Evolutionary conservation across 2,329 filamentous ascomycete species (phyloP).

Genomic region (Simplicillium sp.): DNA sequence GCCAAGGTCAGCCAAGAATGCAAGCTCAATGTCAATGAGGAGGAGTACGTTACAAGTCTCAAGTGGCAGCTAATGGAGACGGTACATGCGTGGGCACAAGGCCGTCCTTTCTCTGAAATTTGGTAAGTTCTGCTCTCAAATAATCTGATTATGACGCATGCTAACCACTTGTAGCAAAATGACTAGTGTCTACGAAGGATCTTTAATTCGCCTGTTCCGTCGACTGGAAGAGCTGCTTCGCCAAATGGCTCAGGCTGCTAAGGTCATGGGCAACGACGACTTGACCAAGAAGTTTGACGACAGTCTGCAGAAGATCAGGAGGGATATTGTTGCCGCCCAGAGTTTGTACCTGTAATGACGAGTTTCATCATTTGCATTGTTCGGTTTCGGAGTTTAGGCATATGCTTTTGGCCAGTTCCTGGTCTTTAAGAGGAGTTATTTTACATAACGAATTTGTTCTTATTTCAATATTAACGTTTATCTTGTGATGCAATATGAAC

Average conservation of each 20-base stretch:
- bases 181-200: conserved; percentile 97
- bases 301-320: conserved; percentile 73
- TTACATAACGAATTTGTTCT: neutral
- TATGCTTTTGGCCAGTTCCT: too few relatives aligned
- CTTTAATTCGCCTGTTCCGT: conserved; percentile 89
- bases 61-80: conserved; percentile 98
- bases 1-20: conserved; percentile 93
- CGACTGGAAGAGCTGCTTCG: conserved; percentile 87
- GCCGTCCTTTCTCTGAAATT: conserved; percentile 83
- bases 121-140: conserved; percentile 55
- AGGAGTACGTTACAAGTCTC: conserved; percentile 82
- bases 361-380: neutral
- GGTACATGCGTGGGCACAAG: conserved; percentile 84
- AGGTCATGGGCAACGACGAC: conserved; percentile 97
- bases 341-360: conserved; percentile 72
- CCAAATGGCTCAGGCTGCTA: conserved; percentile 90
- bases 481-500: conserved; percentile 2
- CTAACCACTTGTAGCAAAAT: conserved; percentile 63
- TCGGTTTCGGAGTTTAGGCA: neutral
- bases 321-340: conserved; percentile 92
- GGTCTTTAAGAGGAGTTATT: too few relatives aligned
- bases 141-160: neutral
- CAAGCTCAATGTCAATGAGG: conserved; percentile 88
- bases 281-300: conserved; percentile 86
- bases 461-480: neutral